A percentile compares a stretch with the other conserved stretches of the same genome.
Conservation (phyloP, 164 flowering plant genomes). For the Warburgia ugandensis region DNA sequence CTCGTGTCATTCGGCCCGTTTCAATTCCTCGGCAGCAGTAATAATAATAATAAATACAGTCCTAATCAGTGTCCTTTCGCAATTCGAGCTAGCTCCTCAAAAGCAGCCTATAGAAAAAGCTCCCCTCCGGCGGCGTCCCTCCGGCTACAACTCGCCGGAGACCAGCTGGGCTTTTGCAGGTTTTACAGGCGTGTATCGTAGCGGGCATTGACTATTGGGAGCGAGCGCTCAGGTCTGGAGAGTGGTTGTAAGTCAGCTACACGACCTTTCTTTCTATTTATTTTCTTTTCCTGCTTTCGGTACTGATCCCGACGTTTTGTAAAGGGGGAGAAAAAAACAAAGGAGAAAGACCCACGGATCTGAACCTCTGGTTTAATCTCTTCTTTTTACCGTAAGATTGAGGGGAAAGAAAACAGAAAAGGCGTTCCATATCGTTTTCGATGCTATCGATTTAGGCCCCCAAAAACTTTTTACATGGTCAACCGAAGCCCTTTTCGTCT, state of each 20-base stretch:
- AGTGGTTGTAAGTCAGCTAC: conserved; percentile 5
- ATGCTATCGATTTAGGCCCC: conserved; percentile 4
- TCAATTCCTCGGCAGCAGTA: too few relatives aligned
- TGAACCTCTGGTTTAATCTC: neutral
- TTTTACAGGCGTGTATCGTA: too few relatives aligned
- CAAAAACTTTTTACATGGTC: conserved; percentile 40
- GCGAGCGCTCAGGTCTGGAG: neutral
- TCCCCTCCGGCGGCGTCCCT: too few relatives aligned
- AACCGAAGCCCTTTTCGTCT: conserved; percentile 36
- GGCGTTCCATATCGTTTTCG: neutral
- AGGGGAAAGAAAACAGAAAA: neutral
- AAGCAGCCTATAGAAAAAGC: too few relatives aligned
- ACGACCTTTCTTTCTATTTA: neutral
- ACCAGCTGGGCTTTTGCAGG: too few relatives aligned
- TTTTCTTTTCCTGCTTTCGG: neutral
- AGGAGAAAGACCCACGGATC: conserved; percentile 7
- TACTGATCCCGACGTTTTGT: conserved; percentile 4
- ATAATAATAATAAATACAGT: too few relatives aligned
- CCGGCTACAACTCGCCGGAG: too few relatives aligned
- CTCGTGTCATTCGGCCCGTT: too few relatives aligned
- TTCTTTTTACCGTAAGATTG: neutral
- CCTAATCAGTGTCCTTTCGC: too few relatives aligned
- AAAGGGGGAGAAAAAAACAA: neutral
- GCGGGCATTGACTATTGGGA: neutral
- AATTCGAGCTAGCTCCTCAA: too few relatives aligned